Evolutionary conservation across 106 monocot species (phyloP).

Genomic region (Dendrobium nobile): DNA sequence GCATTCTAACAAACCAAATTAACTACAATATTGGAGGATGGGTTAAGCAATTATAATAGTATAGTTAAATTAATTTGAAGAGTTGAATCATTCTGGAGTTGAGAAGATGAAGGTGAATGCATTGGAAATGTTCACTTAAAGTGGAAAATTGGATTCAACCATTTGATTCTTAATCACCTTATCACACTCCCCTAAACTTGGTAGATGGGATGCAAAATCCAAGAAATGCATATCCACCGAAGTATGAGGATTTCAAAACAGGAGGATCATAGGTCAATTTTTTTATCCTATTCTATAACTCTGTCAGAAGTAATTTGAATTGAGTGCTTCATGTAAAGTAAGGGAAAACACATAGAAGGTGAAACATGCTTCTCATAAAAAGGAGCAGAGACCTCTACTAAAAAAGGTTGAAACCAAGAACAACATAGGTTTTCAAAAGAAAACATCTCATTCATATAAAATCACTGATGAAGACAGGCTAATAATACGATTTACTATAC

Average conservation of each 20-base stretch:
- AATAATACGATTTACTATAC: conserved; percentile 62
- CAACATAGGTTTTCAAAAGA: conserved; percentile 9
- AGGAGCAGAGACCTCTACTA: conserved; percentile 34
- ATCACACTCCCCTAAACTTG: conserved; percentile 45
- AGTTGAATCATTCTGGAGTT: background rate
- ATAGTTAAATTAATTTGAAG: conserved; percentile 10
- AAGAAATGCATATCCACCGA: conserved; percentile 35
- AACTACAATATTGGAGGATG: no score
- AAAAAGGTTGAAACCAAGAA: conserved; percentile 11
- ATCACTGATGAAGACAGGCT: conserved; percentile 53
- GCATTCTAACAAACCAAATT: no score
- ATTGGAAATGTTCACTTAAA: conserved; percentile 16
- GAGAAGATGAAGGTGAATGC: background rate
- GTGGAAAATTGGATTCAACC: conserved; percentile 4
- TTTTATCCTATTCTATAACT: conserved; percentile 25
- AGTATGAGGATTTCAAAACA: conserved; percentile 17
- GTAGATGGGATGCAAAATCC: conserved; percentile 51
- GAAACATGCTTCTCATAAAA: background rate
- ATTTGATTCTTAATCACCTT: conserved; percentile 18
- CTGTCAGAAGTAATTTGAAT: conserved; percentile 14
- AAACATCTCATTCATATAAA: conserved; percentile 29
- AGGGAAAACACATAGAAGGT: background rate
- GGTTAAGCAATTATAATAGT: no score
- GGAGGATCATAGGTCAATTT: conserved; percentile 26
- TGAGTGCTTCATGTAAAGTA: conserved; percentile 13